These are phyloP conservation scores for Arthrobotrys iridis DNA, from an alignment of 2,329 filamentous ascomycete species.

Conservation along the genomic window DNA sequence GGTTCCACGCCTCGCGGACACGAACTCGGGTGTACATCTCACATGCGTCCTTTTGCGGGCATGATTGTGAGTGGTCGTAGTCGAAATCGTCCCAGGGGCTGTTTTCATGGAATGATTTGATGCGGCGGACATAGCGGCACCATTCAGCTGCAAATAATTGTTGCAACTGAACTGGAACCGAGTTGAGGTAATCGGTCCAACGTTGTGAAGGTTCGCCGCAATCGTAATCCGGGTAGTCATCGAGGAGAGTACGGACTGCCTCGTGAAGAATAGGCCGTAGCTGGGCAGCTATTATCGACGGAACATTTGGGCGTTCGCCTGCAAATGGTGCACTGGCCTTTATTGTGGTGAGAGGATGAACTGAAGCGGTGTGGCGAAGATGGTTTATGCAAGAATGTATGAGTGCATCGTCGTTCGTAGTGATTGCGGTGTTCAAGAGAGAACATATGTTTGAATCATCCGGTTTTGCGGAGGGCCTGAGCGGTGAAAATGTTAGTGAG, in stretches of 20 bases:
- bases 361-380: conserved; percentile 43
- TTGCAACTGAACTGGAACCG: conserved; percentile 38
- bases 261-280: conserved; percentile 52
- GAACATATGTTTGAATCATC: conserved; percentile 50
- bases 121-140: conserved; percentile 48
- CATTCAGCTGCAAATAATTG: conserved; percentile 47
- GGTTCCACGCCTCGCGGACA: conserved; percentile 50
- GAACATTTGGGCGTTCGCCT: conserved; percentile 27
- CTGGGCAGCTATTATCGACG: conserved; percentile 31
- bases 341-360: conserved; percentile 46
- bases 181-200: conserved; percentile 51
- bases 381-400: conserved; percentile 44
- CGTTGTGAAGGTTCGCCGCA: conserved; percentile 41
- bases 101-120: conserved; percentile 54
- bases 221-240: conserved; percentile 54
- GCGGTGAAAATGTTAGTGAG: not conserved
- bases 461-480: conserved; percentile 23
- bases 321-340: conserved; percentile 52
- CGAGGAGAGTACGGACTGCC: conserved; percentile 50
- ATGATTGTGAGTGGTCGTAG: conserved; percentile 45
- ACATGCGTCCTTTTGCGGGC: conserved; percentile 46
- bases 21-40: conserved; percentile 46
- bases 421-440: conserved; percentile 33
- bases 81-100: conserved; percentile 54
- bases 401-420: conserved; percentile 33